Base-by-base conservation (phyloP, 345 rosid species). In the Melaleuca quinquenervia region DNA sequence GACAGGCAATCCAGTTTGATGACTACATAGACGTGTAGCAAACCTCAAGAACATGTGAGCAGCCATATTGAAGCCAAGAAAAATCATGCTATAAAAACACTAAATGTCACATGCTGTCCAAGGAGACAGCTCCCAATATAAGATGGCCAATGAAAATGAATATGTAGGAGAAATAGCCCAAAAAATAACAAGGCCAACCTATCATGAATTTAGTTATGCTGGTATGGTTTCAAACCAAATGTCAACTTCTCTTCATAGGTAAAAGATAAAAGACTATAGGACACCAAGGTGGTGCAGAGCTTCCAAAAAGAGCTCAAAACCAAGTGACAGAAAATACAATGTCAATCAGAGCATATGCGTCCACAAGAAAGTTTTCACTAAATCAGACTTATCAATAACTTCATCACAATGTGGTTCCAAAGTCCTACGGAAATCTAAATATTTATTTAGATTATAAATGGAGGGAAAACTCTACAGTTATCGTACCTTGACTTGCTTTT, bases 401-500 rank as follows among this genome's bases (percentile, higher is more conserved):
- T 64, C 8, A 62, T 53, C 50, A 12, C 32, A 53, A 84, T 48
- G 29, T 44, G 20, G n/a, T 36, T 50, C 52, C 26, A 3, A 27
- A n/a, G n/a, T 50, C 45, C 27, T 75, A 6, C 54, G 78, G 14
- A 21, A 21, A 27, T 27, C 62, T 24, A 62, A 3, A 22, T 15
- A 82, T 21, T 27, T 44, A 82, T 36, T 41, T 82, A 52, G 75
- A 84, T 22, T 26, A 70, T 9, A 85, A 11, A 83, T 50, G 52
- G 50, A 44, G 26, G 53, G 32, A 54, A n/a, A 54, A 49, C 32
- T 53, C 50, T 16, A 32, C 53, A 32, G 45, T 83, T 83, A 16
- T 82, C 91, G 85, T 93, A 97, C 98, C 99, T 91, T 76, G 95
- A 93, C 90, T 97, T 96, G 96, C 99, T 97, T 93, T 96, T 97